Evolutionary conservation across 345 rosid species (phyloP), one percentile per base, ranked within the genome.

Genomic region (Euphorbia lathyris): DNA sequence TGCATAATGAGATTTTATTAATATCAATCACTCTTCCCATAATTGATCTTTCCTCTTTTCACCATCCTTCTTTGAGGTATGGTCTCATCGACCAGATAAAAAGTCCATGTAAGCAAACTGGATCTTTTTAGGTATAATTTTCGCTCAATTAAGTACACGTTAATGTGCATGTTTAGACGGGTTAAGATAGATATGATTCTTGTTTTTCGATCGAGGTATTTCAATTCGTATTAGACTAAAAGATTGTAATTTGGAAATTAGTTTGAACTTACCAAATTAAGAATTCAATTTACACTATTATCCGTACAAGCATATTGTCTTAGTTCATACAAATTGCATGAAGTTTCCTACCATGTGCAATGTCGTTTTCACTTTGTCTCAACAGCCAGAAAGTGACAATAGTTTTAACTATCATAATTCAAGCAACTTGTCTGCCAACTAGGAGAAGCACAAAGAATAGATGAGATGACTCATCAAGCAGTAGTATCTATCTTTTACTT

Each of bases 61-160:
- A 73, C 14, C 43, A 78, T 45, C 74, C 78, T 59, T 70, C 78
- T 36, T 53, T 12, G 67, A 73, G 82, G 72, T 67, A 76, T 45
- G 63, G 26, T 19, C 61, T 45, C 30, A 20, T 78, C 32, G 58
- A 73, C 64, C 64, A 76, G 66, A 82, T 76, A 47, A 52, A 36
- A 66, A 73, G 63, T 26, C 80, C 85, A 53, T 70, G 78, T 13
- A 73, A 67, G 43, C 70, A 76, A 67, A 38, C 43, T 67, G 78
- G 85, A 58, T 78, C 63, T 73, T 82, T 78, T 76, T 80, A 79
- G 82, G 84, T 78, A 77, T 36, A 26, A 11, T 58, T 71, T 16
- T 17, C 4, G 16, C 36, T 57, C 53, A 22, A 34, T 34, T 34
- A 34, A 48, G 66, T 64, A 51, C 62, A 13, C 4, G 14, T 57